A percentile compares a stretch with the other conserved stretches of the same genome.
Evolutionary conservation across 352 stramenopile genomes (phyloP).

Genomic region (Phytophthora ohioensis): DNA sequence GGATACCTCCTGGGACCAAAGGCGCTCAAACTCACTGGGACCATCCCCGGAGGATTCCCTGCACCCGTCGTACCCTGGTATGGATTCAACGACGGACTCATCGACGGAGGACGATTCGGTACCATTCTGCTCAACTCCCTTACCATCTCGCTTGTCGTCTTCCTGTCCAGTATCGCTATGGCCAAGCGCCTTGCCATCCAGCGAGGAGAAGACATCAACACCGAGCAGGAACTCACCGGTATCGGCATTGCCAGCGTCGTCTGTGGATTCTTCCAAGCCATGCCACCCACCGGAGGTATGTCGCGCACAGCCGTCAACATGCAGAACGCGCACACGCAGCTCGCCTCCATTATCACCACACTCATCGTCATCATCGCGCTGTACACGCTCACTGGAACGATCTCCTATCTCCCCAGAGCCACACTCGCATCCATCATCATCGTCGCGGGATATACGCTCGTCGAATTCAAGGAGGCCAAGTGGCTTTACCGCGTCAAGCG

Average conservation of each 20-base stretch:
- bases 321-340: conserved; percentile 80
- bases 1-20: conserved; percentile 58
- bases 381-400: conserved; percentile 82
- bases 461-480: conserved; percentile 90
- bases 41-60: conserved; percentile 74
- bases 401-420: conserved; percentile 86
- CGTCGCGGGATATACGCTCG: conserved; percentile 85
- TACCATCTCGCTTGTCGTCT: conserved; percentile 83
- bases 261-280: conserved; percentile 85
- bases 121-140: conserved; percentile 68
- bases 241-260: conserved; percentile 87
- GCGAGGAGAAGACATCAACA: conserved; percentile 72
- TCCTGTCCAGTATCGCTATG: conserved; percentile 91
- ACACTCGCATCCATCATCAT: conserved; percentile 91
- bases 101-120: conserved; percentile 50
- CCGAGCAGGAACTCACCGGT: conserved; percentile 87
- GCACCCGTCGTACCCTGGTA: conserved; percentile 54
- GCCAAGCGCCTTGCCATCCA: conserved; percentile 81
- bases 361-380: conserved; percentile 86
- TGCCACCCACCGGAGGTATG: conserved; percentile 88
- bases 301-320: conserved; percentile 91
- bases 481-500: conserved; percentile 76
- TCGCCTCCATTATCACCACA: conserved; percentile 85
- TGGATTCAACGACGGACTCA: conserved; percentile 50
- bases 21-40: conserved; percentile 72